Percentiles rank a stretch among this genome's conserved stretches.
Conservation (phyloP, 176 grass and related monocot genomes). For the Thinopyrum elongatum region DNA sequence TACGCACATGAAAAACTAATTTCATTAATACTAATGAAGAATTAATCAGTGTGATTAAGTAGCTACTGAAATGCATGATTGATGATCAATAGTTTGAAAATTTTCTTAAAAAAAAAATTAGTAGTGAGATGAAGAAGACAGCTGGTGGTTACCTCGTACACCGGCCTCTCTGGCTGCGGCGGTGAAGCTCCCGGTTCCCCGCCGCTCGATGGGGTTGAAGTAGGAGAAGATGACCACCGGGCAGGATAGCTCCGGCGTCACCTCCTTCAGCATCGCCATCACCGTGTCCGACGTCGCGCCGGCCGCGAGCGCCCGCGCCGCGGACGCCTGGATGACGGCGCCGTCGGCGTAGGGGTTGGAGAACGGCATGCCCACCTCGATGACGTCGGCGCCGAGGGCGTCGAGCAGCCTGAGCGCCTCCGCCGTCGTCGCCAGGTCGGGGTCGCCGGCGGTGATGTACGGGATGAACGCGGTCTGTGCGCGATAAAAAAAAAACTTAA, state of each 20-base stretch:
- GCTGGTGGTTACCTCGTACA: slow-evolving; percentile 31
- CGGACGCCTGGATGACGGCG: slow-evolving; percentile 64
- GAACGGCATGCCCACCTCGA: slow-evolving; percentile 83
- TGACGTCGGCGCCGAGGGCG: slow-evolving; percentile 64
- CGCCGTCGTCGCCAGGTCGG: slow-evolving; percentile 65
- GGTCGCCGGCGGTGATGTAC: slow-evolving; percentile 90
- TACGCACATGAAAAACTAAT: background rate
- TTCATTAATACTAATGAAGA: too few species aligned
- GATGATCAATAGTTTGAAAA: too few species aligned
- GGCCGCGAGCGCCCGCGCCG: slow-evolving; percentile 49
- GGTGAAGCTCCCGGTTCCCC: slow-evolving; percentile 50
- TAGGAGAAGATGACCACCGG: slow-evolving; percentile 83
- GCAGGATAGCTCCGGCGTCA: slow-evolving; percentile 76
- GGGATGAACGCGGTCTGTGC: slow-evolving; percentile 58
- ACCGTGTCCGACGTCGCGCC: slow-evolving; percentile 46
- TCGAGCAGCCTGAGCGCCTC: slow-evolving; percentile 67
- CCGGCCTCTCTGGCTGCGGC: slow-evolving; percentile 50
- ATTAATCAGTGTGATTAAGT: background rate
- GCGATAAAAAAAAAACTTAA: background rate
- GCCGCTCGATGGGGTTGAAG: slow-evolving; percentile 56
- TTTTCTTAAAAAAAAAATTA: too few species aligned
- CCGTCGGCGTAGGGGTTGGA: slow-evolving; percentile 73
- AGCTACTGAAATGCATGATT: background rate
- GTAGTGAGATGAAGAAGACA: background rate
- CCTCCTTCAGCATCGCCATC: slow-evolving; percentile 79